Percentiles rank a stretch among this genome's conserved stretches.
These are phyloP conservation scores for Dunaliella primolecta DNA, from an alignment of 139 green algal species.

Conservation along the genomic window DNA sequence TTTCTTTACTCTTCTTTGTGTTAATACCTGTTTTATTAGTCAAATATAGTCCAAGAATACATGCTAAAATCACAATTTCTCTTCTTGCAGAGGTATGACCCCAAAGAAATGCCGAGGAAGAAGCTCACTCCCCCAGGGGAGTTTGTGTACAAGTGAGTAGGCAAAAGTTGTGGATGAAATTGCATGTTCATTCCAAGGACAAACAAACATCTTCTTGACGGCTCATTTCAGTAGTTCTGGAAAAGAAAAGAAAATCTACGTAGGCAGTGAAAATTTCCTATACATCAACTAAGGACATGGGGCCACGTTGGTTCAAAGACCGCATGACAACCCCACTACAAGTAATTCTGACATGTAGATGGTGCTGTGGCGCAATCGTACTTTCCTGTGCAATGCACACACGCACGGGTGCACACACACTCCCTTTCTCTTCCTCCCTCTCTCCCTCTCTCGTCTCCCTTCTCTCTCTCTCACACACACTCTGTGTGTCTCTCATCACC, in stretches of 20 bases:
- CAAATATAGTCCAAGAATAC: not conserved
- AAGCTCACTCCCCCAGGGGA: not conserved
- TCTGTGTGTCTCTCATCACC: not conserved
- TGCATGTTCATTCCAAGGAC: not conserved
- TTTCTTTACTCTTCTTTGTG: not conserved
- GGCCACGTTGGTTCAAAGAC: not conserved
- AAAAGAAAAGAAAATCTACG: too few relatives aligned
- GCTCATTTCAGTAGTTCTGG: too few relatives aligned
- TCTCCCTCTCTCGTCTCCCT: not conserved
- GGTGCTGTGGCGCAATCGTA: not conserved
- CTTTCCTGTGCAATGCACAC: not conserved
- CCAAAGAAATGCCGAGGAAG: not conserved
- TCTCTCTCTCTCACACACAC: not conserved
- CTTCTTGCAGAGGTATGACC: not conserved
- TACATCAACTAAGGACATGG: too few relatives aligned
- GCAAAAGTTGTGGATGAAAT: not conserved
- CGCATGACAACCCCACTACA: too few relatives aligned
- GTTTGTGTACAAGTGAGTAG: conserved; percentile 37
- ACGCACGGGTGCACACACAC: not conserved
- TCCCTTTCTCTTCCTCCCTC: too few relatives aligned
- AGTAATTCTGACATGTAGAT: too few relatives aligned
- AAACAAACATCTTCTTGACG: too few relatives aligned
- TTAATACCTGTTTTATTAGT: not conserved
- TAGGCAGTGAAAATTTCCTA: too few relatives aligned
- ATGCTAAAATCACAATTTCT: not conserved